Evolutionary conservation across 768 basidiomycete genomes (phyloP).

Genomic region (Boletus subparvulus): DNA sequence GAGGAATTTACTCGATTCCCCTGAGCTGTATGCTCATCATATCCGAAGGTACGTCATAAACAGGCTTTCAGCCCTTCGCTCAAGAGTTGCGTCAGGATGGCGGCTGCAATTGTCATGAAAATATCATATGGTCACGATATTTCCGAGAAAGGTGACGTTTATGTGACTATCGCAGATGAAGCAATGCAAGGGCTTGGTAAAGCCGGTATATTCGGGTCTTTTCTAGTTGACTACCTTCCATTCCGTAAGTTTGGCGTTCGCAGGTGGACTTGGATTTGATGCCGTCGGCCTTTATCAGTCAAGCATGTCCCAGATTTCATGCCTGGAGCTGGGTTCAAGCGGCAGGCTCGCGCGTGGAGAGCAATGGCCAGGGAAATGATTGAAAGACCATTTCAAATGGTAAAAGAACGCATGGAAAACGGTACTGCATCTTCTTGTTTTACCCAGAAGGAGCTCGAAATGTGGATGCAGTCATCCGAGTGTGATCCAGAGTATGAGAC

Average conservation of each 20-base stretch:
- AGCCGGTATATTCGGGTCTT: conserved; percentile 45
- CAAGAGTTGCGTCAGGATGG: conserved; percentile 23
- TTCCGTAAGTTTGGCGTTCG: conserved; percentile 22
- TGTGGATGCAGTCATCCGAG: conserved; percentile 24
- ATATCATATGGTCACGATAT: conserved; percentile 43
- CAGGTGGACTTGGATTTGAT: not conserved
- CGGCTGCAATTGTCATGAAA: conserved; percentile 41
- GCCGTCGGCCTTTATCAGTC: conserved; percentile 21
- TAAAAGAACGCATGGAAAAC: conserved; percentile 44
- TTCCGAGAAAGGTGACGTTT: conserved; percentile 39
- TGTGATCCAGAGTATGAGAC: conserved; percentile 39
- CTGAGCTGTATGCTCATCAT: conserved; percentile 38
- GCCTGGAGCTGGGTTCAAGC: conserved; percentile 50
- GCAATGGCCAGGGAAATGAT: conserved; percentile 30
- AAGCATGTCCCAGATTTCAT: conserved; percentile 51
- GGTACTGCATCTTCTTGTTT: conserved; percentile 42
- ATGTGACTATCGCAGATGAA: conserved; percentile 40
- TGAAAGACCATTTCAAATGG: conserved; percentile 41
- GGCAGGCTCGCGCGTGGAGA: conserved; percentile 45
- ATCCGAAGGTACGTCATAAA: conserved; percentile 32
- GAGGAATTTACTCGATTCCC: conserved; percentile 37
- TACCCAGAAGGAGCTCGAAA: conserved; percentile 41
- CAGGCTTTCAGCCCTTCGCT: not conserved
- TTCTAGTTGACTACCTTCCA: conserved; percentile 40
- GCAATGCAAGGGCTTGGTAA: conserved; percentile 37